Percentiles rank a stretch among this genome's conserved stretches.
phyloP scores from a whole-genome alignment of 73 alveolate species.

The Blepharisma japonicum region DNA sequence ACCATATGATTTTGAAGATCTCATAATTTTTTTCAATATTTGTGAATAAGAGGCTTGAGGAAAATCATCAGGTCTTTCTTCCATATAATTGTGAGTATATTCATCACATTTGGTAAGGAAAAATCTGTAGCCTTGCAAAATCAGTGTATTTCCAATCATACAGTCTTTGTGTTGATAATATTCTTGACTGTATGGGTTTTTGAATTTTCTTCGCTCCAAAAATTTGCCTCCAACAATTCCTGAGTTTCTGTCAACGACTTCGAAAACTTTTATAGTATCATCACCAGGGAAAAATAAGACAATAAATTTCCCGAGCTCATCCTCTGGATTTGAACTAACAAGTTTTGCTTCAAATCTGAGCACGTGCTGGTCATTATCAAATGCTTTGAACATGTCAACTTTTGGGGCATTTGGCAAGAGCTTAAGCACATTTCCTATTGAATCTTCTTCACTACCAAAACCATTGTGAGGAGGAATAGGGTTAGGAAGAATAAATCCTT shows the following conservation, averaged over 20 bases:
- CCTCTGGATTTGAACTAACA: slow-evolving; percentile 85
- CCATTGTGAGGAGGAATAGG: slow-evolving; percentile 96
- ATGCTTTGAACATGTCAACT: slow-evolving; percentile 79
- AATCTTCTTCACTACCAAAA: slow-evolving; percentile 92
- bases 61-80: slow-evolving; percentile 69
- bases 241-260: slow-evolving; percentile 82
- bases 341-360: slow-evolving; percentile 86
- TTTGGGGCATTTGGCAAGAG: slow-evolving; percentile 83
- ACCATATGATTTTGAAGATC: slow-evolving; percentile 39
- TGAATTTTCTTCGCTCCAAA: slow-evolving; percentile 67
- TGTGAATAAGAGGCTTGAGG: slow-evolving; percentile 63
- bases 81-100: slow-evolving; percentile 82
- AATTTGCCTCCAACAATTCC: slow-evolving; percentile 83
- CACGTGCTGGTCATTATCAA: slow-evolving; percentile 86
- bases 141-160: slow-evolving; percentile 73
- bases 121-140: slow-evolving; percentile 73
- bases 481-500: slow-evolving; percentile 65
- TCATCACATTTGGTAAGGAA: slow-evolving; percentile 82
- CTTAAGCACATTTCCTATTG: slow-evolving; percentile 79
- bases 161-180: slow-evolving; percentile 79
- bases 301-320: slow-evolving; percentile 86
- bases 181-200: slow-evolving; percentile 70
- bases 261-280: slow-evolving; percentile 86
- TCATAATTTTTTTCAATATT: slow-evolving; percentile 54
- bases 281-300: slow-evolving; percentile 90